phyloP scores from a whole-genome alignment of 2,329 filamentous ascomycete genomes.

The Atkinsonella texensis region DNA sequence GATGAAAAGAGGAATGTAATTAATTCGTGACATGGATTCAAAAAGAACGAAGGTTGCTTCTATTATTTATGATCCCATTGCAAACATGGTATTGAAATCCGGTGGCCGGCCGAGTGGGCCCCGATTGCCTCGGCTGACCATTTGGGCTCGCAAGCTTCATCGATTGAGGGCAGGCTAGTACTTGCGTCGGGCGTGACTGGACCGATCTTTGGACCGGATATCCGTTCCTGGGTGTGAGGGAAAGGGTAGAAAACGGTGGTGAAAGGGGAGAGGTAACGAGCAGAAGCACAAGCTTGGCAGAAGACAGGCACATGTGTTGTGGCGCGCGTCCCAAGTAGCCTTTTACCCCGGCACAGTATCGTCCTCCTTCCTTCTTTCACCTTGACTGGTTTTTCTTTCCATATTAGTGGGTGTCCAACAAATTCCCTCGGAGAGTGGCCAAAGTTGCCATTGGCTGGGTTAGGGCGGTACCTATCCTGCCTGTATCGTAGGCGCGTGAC shows the following conservation, averaged over 20 bases:
- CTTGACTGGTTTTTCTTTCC: neutral
- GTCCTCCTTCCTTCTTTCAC: too few species aligned
- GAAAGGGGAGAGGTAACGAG: neutral
- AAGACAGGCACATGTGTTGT: neutral
- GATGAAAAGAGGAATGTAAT: neutral
- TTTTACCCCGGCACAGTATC: neutral
- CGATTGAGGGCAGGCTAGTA: neutral
- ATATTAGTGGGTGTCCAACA: too few species aligned
- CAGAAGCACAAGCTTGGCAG: neutral
- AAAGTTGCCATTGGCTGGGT: too few species aligned
- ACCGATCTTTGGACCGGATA: neutral
- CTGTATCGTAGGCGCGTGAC: neutral
- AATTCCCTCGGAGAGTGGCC: too few species aligned
- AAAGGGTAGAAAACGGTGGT: neutral
- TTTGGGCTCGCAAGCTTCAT: neutral
- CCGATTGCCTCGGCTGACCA: neutral
- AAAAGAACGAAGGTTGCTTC: neutral
- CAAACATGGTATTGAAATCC: neutral
- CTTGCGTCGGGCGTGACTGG: neutral
- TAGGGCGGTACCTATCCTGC: too few species aligned
- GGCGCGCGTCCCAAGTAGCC: neutral
- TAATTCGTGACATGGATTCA: neutral
- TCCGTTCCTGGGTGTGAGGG: neutral
- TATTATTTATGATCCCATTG: neutral
- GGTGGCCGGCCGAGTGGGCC: neutral